Percentiles rank a stretch among this genome's conserved stretches.
phyloP scores from a whole-genome alignment of 768 basidiomycete genomes.

The Mycena indigotica region DNA sequence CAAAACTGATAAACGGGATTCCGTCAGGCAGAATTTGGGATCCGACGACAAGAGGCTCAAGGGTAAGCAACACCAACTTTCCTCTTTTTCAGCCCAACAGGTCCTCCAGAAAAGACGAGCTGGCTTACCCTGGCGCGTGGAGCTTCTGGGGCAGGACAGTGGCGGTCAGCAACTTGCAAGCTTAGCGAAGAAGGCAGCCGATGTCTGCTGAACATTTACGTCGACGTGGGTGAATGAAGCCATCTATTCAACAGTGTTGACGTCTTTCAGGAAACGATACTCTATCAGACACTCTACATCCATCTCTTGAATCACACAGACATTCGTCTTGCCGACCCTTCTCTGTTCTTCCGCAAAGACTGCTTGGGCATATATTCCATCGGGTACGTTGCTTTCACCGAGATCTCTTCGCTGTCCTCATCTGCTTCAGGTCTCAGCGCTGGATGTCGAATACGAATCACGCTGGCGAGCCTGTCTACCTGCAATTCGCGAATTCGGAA shows the following conservation, averaged over 20 bases:
- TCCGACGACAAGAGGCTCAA: constrained; percentile 59
- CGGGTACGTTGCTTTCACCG: constrained; percentile 42
- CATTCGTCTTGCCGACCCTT: constrained; percentile 73
- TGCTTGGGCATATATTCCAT: constrained; percentile 72
- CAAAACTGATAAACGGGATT: constrained; percentile 58
- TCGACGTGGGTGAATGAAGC: constrained; percentile 55
- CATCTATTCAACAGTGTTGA: constrained; percentile 17
- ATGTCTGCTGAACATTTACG: constrained; percentile 71
- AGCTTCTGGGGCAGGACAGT: constrained; percentile 56
- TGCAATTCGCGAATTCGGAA: constrained; percentile 69
- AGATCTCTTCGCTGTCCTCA: constrained; percentile 10
- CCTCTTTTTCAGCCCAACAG: background rate
- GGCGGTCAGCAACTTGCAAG: constrained; percentile 74
- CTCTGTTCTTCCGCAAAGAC: constrained; percentile 75
- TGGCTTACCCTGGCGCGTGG: constrained; percentile 66
- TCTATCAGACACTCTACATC: constrained; percentile 74
- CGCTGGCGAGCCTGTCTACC: constrained; percentile 67
- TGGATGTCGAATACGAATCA: constrained; percentile 51
- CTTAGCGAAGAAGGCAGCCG: constrained; percentile 67
- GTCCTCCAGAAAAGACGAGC: constrained; percentile 63
- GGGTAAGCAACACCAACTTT: constrained; percentile 42
- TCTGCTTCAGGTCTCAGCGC: constrained; percentile 55
- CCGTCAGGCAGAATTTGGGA: constrained; percentile 40
- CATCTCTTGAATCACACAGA: constrained; percentile 79
- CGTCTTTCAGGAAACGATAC: constrained; percentile 60